Conservation (phyloP, 805 yeast species). For the Ogataea trehalophila region DNA sequence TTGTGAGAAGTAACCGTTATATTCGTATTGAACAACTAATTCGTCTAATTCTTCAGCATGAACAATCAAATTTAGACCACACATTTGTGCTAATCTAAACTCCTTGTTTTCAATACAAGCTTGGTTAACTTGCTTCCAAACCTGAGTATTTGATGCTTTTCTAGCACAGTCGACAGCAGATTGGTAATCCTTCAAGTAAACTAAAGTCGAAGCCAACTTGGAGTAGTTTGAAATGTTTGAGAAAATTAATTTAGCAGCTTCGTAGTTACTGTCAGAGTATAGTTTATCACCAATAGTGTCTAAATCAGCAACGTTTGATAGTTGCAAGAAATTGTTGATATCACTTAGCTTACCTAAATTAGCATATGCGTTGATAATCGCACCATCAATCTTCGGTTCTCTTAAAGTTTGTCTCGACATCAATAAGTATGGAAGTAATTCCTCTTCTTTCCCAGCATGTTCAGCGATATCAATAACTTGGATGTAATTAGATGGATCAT, state of each 20-base stretch:
- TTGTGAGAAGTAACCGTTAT: constrained; percentile 87
- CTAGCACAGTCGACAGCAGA: constrained; percentile 98
- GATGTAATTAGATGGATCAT: constrained; percentile 84
- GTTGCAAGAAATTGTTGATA: constrained; percentile 76
- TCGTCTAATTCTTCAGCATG: constrained; percentile 97
- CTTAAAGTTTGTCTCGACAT: constrained; percentile 92
- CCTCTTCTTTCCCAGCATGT: constrained; percentile 95
- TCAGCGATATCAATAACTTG: constrained; percentile 93
- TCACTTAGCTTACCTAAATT: constrained; percentile 68
- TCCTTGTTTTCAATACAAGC: constrained; percentile 95
- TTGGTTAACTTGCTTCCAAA: constrained; percentile 96
- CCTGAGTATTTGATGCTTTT: constrained; percentile 88
- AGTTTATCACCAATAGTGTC: constrained; percentile 90
- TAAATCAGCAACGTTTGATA: constrained; percentile 89
- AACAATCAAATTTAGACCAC: constrained; percentile 94
- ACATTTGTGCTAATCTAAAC: constrained; percentile 95
- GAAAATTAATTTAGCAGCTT: constrained; percentile 88
- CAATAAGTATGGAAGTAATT: constrained; percentile 74
- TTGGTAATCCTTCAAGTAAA: constrained; percentile 87
- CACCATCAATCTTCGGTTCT: constrained; percentile 91
- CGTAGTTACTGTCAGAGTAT: constrained; percentile 73
- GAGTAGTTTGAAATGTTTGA: constrained; percentile 89
- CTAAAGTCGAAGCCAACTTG: constrained; percentile 94
- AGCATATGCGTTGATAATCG: constrained; percentile 84
- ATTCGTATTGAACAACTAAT: constrained; percentile 80